These are phyloP conservation scores for Xylariaceae sp. DNA, from an alignment of 2,329 filamentous ascomycete species.

Conservation along the genomic window DNA sequence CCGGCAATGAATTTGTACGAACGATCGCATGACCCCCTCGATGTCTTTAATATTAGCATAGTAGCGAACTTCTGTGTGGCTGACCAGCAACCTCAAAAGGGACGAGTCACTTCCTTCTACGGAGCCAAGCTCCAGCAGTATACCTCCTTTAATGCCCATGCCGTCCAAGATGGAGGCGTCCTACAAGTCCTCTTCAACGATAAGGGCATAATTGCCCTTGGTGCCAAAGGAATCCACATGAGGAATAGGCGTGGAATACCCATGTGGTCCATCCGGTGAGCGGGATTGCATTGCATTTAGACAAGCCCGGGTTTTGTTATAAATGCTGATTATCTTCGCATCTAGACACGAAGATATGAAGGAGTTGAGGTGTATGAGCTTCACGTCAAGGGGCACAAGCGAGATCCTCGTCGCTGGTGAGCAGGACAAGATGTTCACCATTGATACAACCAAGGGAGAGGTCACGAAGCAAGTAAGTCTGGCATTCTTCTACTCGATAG, in stretches of 20 bases:
- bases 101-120: constrained; percentile 83
- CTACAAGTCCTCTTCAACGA: constrained; percentile 89
- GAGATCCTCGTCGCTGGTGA: constrained; percentile 84
- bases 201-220: constrained; percentile 81
- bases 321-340: constrained; percentile 9
- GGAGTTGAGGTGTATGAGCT: constrained; percentile 90
- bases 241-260: constrained; percentile 74
- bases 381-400: constrained; percentile 76
- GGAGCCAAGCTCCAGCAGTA: constrained; percentile 81
- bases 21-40: constrained; percentile 5
- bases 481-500: not conserved
- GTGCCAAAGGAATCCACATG: constrained; percentile 80
- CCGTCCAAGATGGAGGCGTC: constrained; percentile 67
- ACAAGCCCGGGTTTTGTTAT: not conserved
- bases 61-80: not conserved
- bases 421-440: constrained; percentile 78
- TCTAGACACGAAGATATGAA: constrained; percentile 68
- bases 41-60: not conserved
- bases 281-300: not conserved
- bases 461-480: constrained; percentile 59
- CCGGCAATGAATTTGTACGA: constrained; percentile 80
- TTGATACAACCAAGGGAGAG: constrained; percentile 64
- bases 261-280: constrained; percentile 77
- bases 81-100: constrained; percentile 46
- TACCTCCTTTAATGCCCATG: constrained; percentile 81